These are phyloP conservation scores for Erodium moschatum DNA, from an alignment of 441 rosid species.

Conservation along the genomic window DNA sequence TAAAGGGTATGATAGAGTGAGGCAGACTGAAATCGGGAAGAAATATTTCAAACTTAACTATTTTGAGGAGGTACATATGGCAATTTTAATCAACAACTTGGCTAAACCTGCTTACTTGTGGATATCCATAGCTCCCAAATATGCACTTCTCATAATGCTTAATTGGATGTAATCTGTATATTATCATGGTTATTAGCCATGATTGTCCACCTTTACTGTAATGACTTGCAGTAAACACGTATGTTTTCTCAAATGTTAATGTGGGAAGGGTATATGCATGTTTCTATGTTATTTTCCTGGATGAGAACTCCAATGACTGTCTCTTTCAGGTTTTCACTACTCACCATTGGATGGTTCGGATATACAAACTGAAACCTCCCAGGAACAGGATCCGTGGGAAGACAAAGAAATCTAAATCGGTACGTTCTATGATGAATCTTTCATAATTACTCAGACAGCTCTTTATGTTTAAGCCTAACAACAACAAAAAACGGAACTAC, in stretches of 20 bases:
- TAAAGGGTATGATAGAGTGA: constrained; percentile 77
- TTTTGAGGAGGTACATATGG: constrained; percentile 73
- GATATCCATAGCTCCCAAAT: not conserved
- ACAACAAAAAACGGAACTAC: too few relatives aligned
- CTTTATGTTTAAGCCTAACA: not conserved
- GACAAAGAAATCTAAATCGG: constrained; percentile 60
- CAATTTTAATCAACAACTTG: constrained; percentile 3
- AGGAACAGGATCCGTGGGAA: constrained; percentile 84
- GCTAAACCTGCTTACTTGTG: not conserved
- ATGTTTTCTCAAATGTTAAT: not conserved
- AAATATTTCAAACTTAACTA: constrained; percentile 84
- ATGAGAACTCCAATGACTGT: not conserved
- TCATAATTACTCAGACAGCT: not conserved
- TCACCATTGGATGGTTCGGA: constrained; percentile 99
- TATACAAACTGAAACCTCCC: constrained; percentile 75
- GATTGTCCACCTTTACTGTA: too few relatives aligned
- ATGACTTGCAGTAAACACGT: too few relatives aligned
- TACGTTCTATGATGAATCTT: constrained; percentile 22
- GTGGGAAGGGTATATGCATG: not conserved
- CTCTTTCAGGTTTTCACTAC: constrained; percentile 75
- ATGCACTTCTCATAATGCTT: not conserved
- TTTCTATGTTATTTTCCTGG: not conserved
- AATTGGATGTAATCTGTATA: too few relatives aligned
- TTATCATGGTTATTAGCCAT: too few relatives aligned
- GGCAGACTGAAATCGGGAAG: constrained; percentile 93